Conservation (phyloP, 768 basidiomycete genomes). For the Suillus placidus region DNA sequence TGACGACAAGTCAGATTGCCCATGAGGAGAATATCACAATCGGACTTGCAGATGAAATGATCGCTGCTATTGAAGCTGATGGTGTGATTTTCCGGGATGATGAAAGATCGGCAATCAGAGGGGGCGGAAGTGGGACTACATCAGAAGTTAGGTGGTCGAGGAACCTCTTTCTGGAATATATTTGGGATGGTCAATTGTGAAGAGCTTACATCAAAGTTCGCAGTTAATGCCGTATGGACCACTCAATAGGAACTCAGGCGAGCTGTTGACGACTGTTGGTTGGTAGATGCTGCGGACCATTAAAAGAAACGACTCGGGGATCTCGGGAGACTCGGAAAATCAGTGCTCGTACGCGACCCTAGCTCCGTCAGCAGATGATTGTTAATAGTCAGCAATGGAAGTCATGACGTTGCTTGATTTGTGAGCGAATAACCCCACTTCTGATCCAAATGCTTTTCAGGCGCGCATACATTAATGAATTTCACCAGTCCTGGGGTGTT, state of each 20-base stretch:
- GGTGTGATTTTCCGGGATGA: constrained; percentile 82
- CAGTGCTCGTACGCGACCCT: neutral
- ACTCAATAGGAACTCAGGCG: neutral
- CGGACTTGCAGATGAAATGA: constrained; percentile 76
- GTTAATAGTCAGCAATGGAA: neutral
- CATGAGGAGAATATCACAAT: constrained; percentile 70
- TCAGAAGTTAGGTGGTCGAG: constrained; percentile 75
- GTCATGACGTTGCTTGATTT: neutral
- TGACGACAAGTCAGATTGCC: constrained; percentile 73
- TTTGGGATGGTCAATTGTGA: constrained; percentile 68
- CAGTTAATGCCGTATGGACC: neutral
- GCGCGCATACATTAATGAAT: neutral
- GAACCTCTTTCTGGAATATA: constrained; percentile 67
- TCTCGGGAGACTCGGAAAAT: neutral
- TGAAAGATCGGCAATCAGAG: constrained; percentile 35
- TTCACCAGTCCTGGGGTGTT: constrained; percentile 8
- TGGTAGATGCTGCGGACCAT: neutral
- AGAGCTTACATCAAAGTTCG: neutral
- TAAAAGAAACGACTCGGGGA: neutral
- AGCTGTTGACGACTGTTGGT: neutral
- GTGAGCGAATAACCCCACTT: neutral
- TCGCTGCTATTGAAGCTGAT: constrained; percentile 69
- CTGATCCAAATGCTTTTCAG: neutral
- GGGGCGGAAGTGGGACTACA: constrained; percentile 48
- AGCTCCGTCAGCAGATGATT: neutral